These are phyloP conservation scores for Berberis vulgaris DNA, from an alignment of 164 flowering plant species.

Conservation along the genomic window DNA sequence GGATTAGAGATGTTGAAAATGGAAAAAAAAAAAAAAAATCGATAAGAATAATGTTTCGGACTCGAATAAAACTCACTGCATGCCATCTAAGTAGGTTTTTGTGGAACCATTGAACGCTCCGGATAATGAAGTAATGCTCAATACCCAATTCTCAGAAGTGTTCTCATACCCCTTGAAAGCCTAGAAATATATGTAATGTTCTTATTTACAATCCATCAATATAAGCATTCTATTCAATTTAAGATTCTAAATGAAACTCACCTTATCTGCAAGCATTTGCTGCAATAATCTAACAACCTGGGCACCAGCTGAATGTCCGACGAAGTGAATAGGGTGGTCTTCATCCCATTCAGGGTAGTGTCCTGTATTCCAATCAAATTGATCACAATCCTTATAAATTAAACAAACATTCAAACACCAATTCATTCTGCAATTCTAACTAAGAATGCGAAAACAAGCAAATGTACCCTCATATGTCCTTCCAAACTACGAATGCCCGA, in stretches of 20 bases:
- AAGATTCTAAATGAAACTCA: conserved; percentile 9
- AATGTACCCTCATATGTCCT: conserved; percentile 59
- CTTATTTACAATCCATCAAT: neutral
- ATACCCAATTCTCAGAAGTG: conserved; percentile 89
- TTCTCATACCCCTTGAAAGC: conserved; percentile 70
- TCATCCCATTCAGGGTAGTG: conserved; percentile 95
- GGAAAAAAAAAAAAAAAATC: neutral
- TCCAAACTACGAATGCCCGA: conserved; percentile 83
- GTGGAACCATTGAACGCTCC: conserved; percentile 98
- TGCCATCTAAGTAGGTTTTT: conserved; percentile 91
- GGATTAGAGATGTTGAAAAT: neutral
- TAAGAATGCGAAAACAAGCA: too few relatives aligned
- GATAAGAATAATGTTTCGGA: neutral
- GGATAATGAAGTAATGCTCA: conserved; percentile 85
- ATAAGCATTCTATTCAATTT: neutral
- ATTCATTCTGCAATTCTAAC: neutral
- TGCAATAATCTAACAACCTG: conserved; percentile 91
- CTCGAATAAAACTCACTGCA: conserved; percentile 56
- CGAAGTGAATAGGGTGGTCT: conserved; percentile 91
- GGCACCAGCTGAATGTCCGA: conserved; percentile 99
- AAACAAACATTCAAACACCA: neutral
- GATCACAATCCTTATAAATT: neutral
- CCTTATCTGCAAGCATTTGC: conserved; percentile 99
- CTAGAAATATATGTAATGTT: conserved; percentile 22
- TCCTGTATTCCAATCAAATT: conserved; percentile 35